phyloP scores from a whole-genome alignment of 78 protist species.

The Salpingoeca rosetta region DNA sequence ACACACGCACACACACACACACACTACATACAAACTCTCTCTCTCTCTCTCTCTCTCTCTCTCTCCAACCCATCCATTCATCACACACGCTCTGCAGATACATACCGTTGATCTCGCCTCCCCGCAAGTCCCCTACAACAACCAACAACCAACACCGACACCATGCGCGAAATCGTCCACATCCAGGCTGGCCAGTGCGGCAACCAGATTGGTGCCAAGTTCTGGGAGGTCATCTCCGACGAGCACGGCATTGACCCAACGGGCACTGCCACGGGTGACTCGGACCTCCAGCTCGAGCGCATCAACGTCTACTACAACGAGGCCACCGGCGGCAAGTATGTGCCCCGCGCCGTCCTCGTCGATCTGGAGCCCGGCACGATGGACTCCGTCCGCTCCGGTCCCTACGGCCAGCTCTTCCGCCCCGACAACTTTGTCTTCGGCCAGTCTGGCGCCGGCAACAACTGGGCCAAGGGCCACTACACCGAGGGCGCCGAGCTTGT shows the following conservation, averaged over 20 bases:
- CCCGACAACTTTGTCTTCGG: slow-evolving; percentile 96
- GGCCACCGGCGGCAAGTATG: slow-evolving; percentile 77
- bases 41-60: too few relatives aligned
- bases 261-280: too few relatives aligned
- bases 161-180: slow-evolving; percentile 81
- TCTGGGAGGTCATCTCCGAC: slow-evolving; percentile 95
- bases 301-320: slow-evolving; percentile 89
- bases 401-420: slow-evolving; percentile 91
- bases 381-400: slow-evolving; percentile 90
- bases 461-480: slow-evolving; percentile 99
- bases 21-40: too few relatives aligned
- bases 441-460: slow-evolving; percentile 99
- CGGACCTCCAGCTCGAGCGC: slow-evolving; percentile 84
- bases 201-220: slow-evolving; percentile 87
- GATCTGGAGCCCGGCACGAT: slow-evolving; percentile 95
- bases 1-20: too few relatives aligned
- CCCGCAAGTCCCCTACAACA: too few relatives aligned
- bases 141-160: too few relatives aligned
- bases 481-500: slow-evolving; percentile 93
- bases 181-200: slow-evolving; percentile 94
- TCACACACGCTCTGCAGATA: too few relatives aligned
- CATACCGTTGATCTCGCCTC: too few relatives aligned
- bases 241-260: slow-evolving; percentile 96
- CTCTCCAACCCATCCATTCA: too few relatives aligned
- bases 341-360: slow-evolving; percentile 85